Evolutionary conservation across 257 asterid species (phyloP).

Genomic region (Galeopsis tetrahit): DNA sequence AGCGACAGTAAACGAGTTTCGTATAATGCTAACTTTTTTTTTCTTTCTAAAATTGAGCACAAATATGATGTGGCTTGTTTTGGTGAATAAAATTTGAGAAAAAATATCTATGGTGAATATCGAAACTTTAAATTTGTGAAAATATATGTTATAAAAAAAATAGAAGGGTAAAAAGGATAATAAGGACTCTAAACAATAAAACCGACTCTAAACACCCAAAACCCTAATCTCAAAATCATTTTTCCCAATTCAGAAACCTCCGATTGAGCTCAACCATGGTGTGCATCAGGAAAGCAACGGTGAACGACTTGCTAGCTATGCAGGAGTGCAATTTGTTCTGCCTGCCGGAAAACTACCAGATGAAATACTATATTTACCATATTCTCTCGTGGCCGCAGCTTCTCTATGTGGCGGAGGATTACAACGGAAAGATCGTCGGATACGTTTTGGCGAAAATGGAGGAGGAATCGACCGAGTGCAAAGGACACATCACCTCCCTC

Average conservation of each 20-base stretch:
- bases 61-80: no score
- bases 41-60: no score
- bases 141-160: no score
- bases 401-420: conserved; percentile 92
- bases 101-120: no score
- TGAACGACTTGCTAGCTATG: conserved; percentile 36
- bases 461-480: conserved; percentile 85
- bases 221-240: conserved; percentile 23
- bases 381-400: conserved; percentile 97
- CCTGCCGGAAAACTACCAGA: conserved; percentile 69
- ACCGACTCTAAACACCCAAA: neutral
- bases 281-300: conserved; percentile 39
- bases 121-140: no score
- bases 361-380: conserved; percentile 92
- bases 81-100: no score
- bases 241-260: neutral
- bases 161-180: no score
- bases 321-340: conserved; percentile 40
- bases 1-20: no score
- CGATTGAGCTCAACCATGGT: conserved; percentile 15
- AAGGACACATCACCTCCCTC: conserved; percentile 93
- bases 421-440: conserved; percentile 90
- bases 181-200: neutral
- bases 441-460: conserved; percentile 94
- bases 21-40: no score